Percentiles rank a stretch among this genome's conserved stretches.
Evolutionary conservation across 768 basidiomycete species (phyloP).

Genomic region (Lentinula boryana): DNA sequence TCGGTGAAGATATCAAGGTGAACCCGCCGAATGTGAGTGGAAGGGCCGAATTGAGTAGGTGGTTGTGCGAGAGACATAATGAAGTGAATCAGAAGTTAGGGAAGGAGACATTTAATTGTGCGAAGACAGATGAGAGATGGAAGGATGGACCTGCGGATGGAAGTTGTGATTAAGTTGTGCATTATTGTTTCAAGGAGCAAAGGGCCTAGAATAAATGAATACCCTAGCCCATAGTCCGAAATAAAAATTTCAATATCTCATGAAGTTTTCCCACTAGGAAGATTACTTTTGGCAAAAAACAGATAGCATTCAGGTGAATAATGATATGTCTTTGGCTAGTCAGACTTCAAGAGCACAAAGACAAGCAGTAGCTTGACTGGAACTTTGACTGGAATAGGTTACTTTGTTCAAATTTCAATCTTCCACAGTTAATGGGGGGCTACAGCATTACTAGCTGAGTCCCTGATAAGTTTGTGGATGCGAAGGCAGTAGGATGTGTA

Average conservation of each 20-base stretch:
- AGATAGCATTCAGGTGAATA: too few relatives aligned
- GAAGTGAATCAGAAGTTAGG: conserved; percentile 85
- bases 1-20: conserved; percentile 60
- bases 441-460: background rate
- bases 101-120: conserved; percentile 79
- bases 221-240: too few relatives aligned
- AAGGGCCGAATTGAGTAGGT: conserved; percentile 60
- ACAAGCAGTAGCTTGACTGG: too few relatives aligned
- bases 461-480: conserved; percentile 1
- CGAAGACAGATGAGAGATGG: conserved; percentile 84
- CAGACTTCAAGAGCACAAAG: too few relatives aligned
- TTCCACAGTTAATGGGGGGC: background rate
- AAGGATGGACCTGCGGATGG: conserved; percentile 86
- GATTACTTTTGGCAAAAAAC: too few relatives aligned
- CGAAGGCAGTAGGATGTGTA: background rate
- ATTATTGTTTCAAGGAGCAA: too few relatives aligned
- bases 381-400: too few relatives aligned
- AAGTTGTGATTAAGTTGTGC: conserved; percentile 65
- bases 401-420: background rate
- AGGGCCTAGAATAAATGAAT: too few relatives aligned
- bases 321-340: too few relatives aligned
- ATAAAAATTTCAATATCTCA: too few relatives aligned
- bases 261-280: too few relatives aligned
- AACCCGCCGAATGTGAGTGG: conserved; percentile 78
- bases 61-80: conserved; percentile 93